Conservation (phyloP, 331 rosid species). For the Erythrophleum ivorense region DNA sequence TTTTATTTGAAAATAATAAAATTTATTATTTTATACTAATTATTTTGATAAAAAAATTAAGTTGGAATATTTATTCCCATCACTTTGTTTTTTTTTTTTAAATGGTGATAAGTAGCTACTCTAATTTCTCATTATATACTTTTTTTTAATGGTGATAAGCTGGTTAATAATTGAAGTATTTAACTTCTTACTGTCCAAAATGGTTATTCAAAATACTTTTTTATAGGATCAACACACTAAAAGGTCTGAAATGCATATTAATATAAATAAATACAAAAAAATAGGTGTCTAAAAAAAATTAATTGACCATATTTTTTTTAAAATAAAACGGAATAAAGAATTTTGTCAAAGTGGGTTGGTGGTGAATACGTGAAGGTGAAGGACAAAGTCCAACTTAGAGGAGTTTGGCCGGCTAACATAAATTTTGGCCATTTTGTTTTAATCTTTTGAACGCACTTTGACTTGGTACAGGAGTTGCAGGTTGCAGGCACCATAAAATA, state of each 20-base stretch:
- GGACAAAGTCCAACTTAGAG: conserved; percentile 11
- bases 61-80: too few relatives aligned
- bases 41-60: too few relatives aligned
- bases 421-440: conserved; percentile 4
- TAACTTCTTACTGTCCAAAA: too few relatives aligned
- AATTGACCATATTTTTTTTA: too few relatives aligned
- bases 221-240: too few relatives aligned
- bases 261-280: not conserved
- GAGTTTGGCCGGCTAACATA: conserved; percentile 11
- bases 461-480: not conserved
- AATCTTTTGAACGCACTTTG: conserved; percentile 26
- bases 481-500: conserved; percentile 20
- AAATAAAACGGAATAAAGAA: not conserved
- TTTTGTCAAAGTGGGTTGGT: conserved; percentile 1
- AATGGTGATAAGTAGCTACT: too few relatives aligned
- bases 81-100: too few relatives aligned
- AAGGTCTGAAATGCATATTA: not conserved
- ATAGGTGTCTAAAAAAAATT: not conserved
- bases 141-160: too few relatives aligned
- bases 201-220: too few relatives aligned
- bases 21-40: too few relatives aligned
- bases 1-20: not conserved
- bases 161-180: too few relatives aligned
- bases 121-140: too few relatives aligned
- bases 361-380: conserved; percentile 20